Base-by-base conservation (phyloP, 1,284 basidiomycete species). In the Puccinia polysora region DNA sequence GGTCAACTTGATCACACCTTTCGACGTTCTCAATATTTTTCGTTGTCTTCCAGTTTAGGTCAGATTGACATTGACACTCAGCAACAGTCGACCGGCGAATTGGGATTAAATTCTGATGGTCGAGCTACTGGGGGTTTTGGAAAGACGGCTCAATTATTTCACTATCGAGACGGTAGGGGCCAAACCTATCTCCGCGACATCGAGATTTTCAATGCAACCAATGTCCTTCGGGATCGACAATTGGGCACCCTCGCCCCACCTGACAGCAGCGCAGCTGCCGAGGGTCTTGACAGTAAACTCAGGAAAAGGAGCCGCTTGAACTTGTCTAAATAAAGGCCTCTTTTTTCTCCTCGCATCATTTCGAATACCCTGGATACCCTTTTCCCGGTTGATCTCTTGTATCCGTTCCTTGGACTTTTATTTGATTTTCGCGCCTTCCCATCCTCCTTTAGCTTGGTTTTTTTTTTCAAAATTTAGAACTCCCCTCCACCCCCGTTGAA, bases 81-180 rank as follows among this genome's bases (percentile, higher is more conserved):
- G 8, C 69, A 72, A 38, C 10, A 28, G n/a, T 40, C 59, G 23
- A 53, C 36, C 10, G 69, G 69, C 1, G 49, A 63, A 18, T 32
- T 55, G 3, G 0, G 12, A 30, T 34, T 72, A 10, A 63, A 72
- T 64, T 20, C 36, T 2, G 52, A 40, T 7, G 69, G 69, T 23
- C 20, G 60, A 36, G 69, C 52, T n/a, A 15, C 45, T 12, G 34
- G 4, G 7, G 69, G 69, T 20, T 23, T 64, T 15, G 69, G 59
- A 12, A 52, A 50, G 30, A 64, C 36, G 28, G 50, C 69, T 14
- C 69, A 72, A 47, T 28, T n/a, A 53, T 72, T 62, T 53, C 20
- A 1, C 14, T 70, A 60, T 34, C 15, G 50, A 5, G 34, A 70
- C 43, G 45, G 45, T 1, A 25, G 58, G 7, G 25, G 43, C 15